phyloP scores from a whole-genome alignment of 2,329 filamentous ascomycete genomes.

The Beauveria caledonica region DNA sequence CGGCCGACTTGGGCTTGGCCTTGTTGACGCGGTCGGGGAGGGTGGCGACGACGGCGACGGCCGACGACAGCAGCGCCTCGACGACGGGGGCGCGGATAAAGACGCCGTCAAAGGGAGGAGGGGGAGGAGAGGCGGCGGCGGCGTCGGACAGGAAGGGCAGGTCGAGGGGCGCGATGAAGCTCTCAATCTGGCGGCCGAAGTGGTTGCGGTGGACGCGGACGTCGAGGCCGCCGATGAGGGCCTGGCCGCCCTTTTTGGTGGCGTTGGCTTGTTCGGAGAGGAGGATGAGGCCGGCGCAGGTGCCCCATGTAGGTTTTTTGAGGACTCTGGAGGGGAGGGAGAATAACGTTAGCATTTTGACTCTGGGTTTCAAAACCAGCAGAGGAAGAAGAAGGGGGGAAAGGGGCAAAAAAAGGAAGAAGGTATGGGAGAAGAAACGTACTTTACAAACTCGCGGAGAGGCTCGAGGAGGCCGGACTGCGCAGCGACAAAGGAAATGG shows the following conservation, averaged over 20 bases:
- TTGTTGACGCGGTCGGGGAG: conserved; percentile 34
- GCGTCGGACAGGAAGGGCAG: conserved; percentile 56
- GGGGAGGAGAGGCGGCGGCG: too few relatives aligned
- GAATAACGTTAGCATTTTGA: too few relatives aligned
- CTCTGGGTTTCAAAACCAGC: too few relatives aligned
- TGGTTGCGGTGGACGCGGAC: conserved; percentile 91
- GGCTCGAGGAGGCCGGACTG: conserved; percentile 77
- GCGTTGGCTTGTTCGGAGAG: conserved; percentile 81
- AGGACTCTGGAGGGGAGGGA: conserved; percentile 43
- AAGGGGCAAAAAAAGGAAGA: not conserved
- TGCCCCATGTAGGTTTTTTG: conserved; percentile 86
- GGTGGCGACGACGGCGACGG: conserved; percentile 45
- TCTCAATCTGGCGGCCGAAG: conserved; percentile 89
- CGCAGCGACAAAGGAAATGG: conserved; percentile 80
- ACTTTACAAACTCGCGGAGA: conserved; percentile 86
- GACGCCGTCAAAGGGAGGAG: conserved; percentile 59
- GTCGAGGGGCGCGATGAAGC: conserved; percentile 69
- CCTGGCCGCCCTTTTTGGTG: conserved; percentile 85
- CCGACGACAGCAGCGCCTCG: conserved; percentile 59
- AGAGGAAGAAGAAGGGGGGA: too few relatives aligned
- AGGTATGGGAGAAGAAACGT: conserved; percentile 30
- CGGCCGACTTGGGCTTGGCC: conserved; percentile 23
- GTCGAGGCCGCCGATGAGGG: conserved; percentile 83
- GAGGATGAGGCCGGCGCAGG: conserved; percentile 88
- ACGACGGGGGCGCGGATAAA: conserved; percentile 95